Evolutionary conservation across 176 grass and related monocot species (phyloP).

Genomic region (Oryza rufipogon): DNA sequence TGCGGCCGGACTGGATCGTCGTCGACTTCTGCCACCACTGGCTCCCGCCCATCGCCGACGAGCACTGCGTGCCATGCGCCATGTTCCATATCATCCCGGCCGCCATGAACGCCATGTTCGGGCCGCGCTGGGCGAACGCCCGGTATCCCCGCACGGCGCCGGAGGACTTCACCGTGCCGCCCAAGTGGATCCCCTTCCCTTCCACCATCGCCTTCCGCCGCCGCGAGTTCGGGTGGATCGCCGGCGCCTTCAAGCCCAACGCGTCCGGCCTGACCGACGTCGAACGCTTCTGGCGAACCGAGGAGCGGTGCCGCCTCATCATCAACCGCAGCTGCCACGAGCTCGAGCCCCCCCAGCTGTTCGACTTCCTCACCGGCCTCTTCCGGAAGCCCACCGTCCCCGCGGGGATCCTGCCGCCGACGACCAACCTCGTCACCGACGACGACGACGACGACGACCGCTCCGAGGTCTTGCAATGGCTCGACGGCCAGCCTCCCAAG

Average conservation of each 20-base stretch:
- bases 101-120: not conserved
- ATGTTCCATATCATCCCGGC: not conserved
- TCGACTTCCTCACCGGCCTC: not conserved
- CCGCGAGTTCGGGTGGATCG: not conserved
- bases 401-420: not conserved
- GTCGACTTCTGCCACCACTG: not conserved
- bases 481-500: not conserved
- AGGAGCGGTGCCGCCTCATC: not conserved
- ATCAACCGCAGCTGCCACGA: not conserved
- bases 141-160: not conserved
- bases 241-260: not conserved
- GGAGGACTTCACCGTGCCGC: not conserved
- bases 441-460: no score
- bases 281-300: not conserved
- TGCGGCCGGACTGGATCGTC: not conserved
- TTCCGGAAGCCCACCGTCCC: not conserved
- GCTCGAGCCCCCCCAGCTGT: not conserved
- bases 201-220: not conserved
- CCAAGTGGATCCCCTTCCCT: not conserved
- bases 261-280: not conserved
- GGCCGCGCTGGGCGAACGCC: not conserved
- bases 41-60: not conserved
- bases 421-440: no score
- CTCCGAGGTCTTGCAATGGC: not conserved
- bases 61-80: not conserved